Conservation (phyloP, 768 basidiomycete genomes). For the Trametes sanguinea region DNA sequence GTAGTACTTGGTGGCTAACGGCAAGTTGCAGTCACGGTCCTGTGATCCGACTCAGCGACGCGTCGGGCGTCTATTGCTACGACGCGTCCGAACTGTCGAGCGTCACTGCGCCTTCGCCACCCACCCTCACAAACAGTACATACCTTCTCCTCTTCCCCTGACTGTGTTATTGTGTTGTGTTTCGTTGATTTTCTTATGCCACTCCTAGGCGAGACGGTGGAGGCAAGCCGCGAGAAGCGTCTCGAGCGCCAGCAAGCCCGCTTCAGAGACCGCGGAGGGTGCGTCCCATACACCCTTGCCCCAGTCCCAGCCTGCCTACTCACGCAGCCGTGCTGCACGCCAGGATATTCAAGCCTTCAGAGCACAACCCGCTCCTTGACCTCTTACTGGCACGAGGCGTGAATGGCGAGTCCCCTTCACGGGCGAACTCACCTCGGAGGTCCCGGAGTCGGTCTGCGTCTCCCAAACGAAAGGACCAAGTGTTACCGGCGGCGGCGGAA, state of each 20-base stretch:
- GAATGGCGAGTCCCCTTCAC: constrained; percentile 46
- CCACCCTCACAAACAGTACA: too few species aligned
- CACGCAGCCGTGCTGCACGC: not conserved
- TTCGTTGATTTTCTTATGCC: too few species aligned
- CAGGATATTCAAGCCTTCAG: constrained; percentile 57
- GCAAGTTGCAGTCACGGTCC: too few species aligned
- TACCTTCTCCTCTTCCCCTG: too few species aligned
- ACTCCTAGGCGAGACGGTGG: constrained; percentile 39
- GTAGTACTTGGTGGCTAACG: too few species aligned
- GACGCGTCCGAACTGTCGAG: too few species aligned
- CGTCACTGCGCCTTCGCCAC: too few species aligned
- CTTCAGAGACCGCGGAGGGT: constrained; percentile 58
- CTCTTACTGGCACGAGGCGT: constrained; percentile 54
- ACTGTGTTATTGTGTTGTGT: too few species aligned
- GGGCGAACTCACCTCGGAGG: constrained; percentile 10
- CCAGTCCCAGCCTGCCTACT: not conserved
- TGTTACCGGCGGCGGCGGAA: not conserved
- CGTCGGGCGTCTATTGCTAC: too few species aligned
- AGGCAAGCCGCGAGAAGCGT: constrained; percentile 63
- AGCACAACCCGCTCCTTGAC: constrained; percentile 50
- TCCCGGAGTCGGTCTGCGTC: constrained; percentile 19
- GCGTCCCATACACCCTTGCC: constrained; percentile 10
- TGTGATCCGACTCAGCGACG: too few species aligned
- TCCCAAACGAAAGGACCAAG: not conserved
- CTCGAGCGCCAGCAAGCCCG: constrained; percentile 63